A percentile compares a stretch with the other conserved stretches of the same genome.
Evolutionary conservation across 345 rosid species (phyloP).

Genomic region (Mallotus nudiflorus): DNA sequence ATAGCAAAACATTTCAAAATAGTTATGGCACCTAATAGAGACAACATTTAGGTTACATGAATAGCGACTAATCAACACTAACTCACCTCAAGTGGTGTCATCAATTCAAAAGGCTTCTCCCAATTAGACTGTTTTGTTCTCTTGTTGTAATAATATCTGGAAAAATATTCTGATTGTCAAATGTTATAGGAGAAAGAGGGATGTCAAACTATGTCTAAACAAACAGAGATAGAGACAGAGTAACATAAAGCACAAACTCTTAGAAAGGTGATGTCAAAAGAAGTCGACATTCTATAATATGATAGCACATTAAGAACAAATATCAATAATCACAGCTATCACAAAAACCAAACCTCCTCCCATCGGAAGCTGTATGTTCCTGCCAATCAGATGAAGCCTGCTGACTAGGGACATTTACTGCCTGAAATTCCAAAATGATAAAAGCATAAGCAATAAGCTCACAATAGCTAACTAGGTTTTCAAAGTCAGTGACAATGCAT

Average conservation of each 20-base stretch:
- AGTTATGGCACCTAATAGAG: conserved; percentile 7
- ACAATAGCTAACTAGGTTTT: background rate
- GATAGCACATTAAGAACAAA: background rate
- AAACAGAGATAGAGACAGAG: background rate
- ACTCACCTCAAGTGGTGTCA: conserved; percentile 96
- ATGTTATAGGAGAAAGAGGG: background rate
- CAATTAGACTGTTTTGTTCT: conserved; percentile 92
- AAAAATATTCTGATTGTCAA: conserved; percentile 14
- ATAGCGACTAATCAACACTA: background rate
- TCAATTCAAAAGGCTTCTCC: conserved; percentile 95
- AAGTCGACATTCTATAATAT: background rate
- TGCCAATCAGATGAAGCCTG: conserved; percentile 85
- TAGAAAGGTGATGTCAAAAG: background rate
- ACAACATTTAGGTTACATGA: conserved; percentile 8
- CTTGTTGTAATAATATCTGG: conserved; percentile 93
- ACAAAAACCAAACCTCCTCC: conserved; percentile 66
- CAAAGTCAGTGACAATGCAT: background rate
- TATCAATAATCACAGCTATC: background rate
- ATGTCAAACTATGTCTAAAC: background rate
- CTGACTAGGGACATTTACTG: conserved; percentile 40
- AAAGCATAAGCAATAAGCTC: conserved; percentile 4
- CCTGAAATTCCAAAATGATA: conserved; percentile 32
- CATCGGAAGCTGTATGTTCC: conserved; percentile 87
- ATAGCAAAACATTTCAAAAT: conserved; percentile 8
- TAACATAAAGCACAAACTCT: no score